Percentiles rank a stretch among this genome's conserved stretches.
Evolutionary conservation across 2,329 filamentous ascomycete species (phyloP).

Genomic region (Microdochium nivale): DNA sequence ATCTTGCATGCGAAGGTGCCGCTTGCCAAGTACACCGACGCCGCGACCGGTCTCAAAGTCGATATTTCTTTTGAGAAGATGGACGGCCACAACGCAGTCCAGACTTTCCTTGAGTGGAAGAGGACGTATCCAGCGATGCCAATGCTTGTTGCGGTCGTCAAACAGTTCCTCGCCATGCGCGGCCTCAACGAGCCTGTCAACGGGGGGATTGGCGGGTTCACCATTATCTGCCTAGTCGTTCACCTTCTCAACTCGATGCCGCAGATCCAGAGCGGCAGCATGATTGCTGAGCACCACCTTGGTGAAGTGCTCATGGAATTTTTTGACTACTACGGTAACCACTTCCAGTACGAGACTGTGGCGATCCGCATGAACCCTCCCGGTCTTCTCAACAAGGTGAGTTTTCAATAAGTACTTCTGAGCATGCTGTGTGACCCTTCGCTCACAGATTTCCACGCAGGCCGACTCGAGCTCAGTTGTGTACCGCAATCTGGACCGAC

Average conservation of each 20-base stretch:
- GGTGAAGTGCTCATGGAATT: slow-evolving; percentile 81
- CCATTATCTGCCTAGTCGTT: slow-evolving; percentile 86
- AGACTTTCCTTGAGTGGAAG: slow-evolving; percentile 78
- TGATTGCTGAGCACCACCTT: slow-evolving; percentile 57
- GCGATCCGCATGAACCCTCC: slow-evolving; percentile 73
- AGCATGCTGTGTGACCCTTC: not conserved
- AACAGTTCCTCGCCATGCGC: slow-evolving; percentile 86
- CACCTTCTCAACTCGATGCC: slow-evolving; percentile 80
- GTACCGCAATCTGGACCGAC: slow-evolving; percentile 54
- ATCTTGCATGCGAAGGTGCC: slow-evolving; percentile 77
- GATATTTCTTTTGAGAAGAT: slow-evolving; percentile 94
- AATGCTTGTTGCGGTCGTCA: slow-evolving; percentile 76
- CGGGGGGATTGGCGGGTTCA: slow-evolving; percentile 89
- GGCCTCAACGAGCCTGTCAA: slow-evolving; percentile 85
- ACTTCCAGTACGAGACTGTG: slow-evolving; percentile 60
- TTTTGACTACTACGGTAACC: slow-evolving; percentile 78
- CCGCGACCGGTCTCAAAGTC: slow-evolving; percentile 68
- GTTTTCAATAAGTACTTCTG: slow-evolving; percentile 12
- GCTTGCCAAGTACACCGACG: slow-evolving; percentile 84
- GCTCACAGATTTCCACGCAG: slow-evolving; percentile 21
- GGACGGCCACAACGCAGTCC: slow-evolving; percentile 69
- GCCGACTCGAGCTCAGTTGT: slow-evolving; percentile 33
- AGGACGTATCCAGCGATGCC: slow-evolving; percentile 74
- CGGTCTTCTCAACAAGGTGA: slow-evolving; percentile 68
- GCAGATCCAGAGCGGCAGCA: slow-evolving; percentile 51